Conservation (phyloP, 306 rosid genomes). For the Dalbergia oliveri region DNA sequence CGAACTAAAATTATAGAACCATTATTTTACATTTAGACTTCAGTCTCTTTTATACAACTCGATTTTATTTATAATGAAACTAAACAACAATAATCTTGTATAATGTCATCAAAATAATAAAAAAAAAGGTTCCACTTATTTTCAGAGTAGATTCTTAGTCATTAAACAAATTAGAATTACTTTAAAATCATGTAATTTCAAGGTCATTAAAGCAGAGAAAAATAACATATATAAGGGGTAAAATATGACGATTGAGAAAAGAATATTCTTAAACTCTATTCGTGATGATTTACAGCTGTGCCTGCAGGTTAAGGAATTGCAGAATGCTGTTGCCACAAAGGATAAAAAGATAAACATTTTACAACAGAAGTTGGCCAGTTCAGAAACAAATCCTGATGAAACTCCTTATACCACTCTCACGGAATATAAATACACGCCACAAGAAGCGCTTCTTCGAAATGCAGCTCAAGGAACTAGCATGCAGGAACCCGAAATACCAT, state of each 20-base stretch:
- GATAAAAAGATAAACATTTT: constrained; percentile 70
- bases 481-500: constrained; percentile 42
- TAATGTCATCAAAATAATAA: neutral
- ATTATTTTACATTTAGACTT: neutral
- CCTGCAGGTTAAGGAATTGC: constrained; percentile 68
- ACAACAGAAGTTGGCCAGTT: constrained; percentile 51
- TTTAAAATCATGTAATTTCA: neutral
- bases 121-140: neutral
- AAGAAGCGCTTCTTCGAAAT: constrained; percentile 49
- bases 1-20: neutral
- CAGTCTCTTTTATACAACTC: neutral
- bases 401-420: constrained; percentile 51
- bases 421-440: constrained; percentile 51
- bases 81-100: neutral
- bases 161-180: constrained; percentile 9
- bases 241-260: neutral
- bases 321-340: constrained; percentile 58
- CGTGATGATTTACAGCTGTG: neutral
- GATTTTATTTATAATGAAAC: neutral
- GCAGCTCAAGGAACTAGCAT: constrained; percentile 41
- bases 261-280: neutral
- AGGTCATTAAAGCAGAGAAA: neutral
- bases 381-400: constrained; percentile 49
- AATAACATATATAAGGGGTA: neutral
- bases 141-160: neutral